These are phyloP conservation scores for Globisporangium lucens DNA, from an alignment of 352 stramenopile species.

Conservation along the genomic window DNA sequence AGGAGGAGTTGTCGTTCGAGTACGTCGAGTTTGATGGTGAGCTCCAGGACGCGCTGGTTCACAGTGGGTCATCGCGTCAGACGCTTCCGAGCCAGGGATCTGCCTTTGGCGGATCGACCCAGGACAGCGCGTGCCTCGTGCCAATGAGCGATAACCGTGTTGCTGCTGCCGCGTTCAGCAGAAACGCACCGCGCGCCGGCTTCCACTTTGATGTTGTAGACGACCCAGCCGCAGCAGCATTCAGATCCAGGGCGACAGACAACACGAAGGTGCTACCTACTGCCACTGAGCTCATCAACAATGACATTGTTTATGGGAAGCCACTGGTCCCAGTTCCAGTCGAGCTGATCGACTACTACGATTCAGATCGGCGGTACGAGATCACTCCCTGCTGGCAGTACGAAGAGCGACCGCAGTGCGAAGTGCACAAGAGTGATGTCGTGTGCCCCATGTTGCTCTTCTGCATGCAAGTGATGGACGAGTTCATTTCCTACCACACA, in stretches of 20 bases:
- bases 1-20: conserved; percentile 40
- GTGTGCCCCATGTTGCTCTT: conserved; percentile 67
- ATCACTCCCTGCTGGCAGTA: conserved; percentile 57
- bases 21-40: conserved; percentile 37
- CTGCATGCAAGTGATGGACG: conserved; percentile 66
- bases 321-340: background rate
- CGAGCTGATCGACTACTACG: conserved; percentile 71
- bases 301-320: conserved; percentile 17
- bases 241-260: background rate
- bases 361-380: conserved; percentile 63
- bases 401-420: conserved; percentile 32
- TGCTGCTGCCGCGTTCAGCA: conserved; percentile 3
- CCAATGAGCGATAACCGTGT: conserved; percentile 17
- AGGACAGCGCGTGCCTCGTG: conserved; percentile 55
- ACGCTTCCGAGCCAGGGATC: conserved; percentile 33
- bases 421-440: conserved; percentile 34
- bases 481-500: conserved; percentile 52
- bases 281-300: conserved; percentile 27
- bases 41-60: conserved; percentile 12
- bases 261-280: background rate
- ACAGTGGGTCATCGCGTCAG: conserved; percentile 17
- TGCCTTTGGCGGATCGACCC: conserved; percentile 51
- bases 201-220: conserved; percentile 14
- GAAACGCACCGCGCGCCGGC: background rate
- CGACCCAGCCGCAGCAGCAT: background rate